A percentile compares a stretch with the other conserved stretches of the same genome.
Evolutionary conservation across 2,329 filamentous ascomycete species (phyloP).

Genomic region (Cercospora citrullina): DNA sequence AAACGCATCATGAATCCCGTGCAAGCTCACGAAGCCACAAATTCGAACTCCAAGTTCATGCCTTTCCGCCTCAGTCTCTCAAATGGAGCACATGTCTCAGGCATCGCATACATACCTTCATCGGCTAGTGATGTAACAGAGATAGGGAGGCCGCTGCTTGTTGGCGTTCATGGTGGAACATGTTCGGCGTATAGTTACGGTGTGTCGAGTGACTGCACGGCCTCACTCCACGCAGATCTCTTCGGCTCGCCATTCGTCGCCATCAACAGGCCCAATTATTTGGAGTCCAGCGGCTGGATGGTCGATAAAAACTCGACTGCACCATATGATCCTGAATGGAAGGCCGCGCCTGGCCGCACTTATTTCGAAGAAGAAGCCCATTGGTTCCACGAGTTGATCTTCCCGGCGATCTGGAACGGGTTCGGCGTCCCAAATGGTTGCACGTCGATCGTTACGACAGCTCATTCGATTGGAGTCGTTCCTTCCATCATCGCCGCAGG

Average conservation of each 20-base stretch:
- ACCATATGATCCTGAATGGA: not conserved
- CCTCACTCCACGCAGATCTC: not conserved
- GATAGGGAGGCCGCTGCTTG: not conserved
- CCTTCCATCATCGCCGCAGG: not conserved
- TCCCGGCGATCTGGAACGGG: not conserved
- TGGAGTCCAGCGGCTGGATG: not conserved
- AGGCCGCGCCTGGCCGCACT: not conserved
- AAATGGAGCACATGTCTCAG: not conserved
- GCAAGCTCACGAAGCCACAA: not conserved
- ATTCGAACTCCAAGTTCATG: not conserved
- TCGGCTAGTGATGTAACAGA: not conserved
- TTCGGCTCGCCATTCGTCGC: not conserved
- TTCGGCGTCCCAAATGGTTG: not conserved
- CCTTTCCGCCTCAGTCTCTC: not conserved
- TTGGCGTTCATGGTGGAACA: not conserved
- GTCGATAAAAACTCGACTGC: not conserved
- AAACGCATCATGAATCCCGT: too few species aligned
- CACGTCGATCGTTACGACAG: not conserved
- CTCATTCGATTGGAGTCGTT: not conserved
- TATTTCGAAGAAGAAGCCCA: not conserved
- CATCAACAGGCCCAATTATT: not conserved
- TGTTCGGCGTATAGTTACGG: not conserved
- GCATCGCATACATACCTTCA: not conserved
- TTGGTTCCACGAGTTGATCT: not conserved
- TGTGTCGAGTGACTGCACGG: not conserved